Conservation (phyloP, 192 early-diverging fungal genomes). For the Spinellus fusiger region DNA sequence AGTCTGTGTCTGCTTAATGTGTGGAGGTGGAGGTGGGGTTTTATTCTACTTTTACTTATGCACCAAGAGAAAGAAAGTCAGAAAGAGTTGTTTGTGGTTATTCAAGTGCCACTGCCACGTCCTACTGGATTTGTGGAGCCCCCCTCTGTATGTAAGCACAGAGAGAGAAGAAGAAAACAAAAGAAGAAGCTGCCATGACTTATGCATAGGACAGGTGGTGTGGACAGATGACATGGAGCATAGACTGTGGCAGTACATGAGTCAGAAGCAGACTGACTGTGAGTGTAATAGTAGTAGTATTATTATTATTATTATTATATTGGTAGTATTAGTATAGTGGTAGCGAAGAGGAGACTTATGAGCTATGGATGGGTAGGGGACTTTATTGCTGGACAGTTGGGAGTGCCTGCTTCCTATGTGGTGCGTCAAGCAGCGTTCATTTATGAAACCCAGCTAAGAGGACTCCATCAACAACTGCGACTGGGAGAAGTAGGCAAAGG, state of each 20-base stretch:
- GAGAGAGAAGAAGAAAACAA: not conserved
- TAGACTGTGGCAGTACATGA: slow-evolving; percentile 46
- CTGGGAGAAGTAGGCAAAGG: slow-evolving; percentile 23
- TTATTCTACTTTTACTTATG: no score
- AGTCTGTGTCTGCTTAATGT: no score
- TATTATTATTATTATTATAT: not conserved
- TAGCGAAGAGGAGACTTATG: not conserved
- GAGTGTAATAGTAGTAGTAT: slow-evolving; percentile 20
- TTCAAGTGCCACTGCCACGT: slow-evolving; percentile 42
- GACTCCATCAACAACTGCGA: slow-evolving; percentile 33
- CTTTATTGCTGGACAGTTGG: slow-evolving; percentile 40
- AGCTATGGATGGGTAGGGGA: slow-evolving; percentile 34
- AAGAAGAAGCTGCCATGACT: not conserved
- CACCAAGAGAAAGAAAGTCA: no score
- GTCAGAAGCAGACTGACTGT: slow-evolving; percentile 54
- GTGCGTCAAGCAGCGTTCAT: slow-evolving; percentile 47
- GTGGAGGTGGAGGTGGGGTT: no score
- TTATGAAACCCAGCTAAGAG: slow-evolving; percentile 52
- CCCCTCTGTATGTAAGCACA: slow-evolving; percentile 18
- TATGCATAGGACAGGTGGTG: slow-evolving; percentile 30
- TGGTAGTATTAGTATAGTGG: no score
- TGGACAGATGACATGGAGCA: slow-evolving; percentile 60
- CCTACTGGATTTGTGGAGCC: slow-evolving; percentile 47
- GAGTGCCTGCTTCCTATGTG: slow-evolving; percentile 45
- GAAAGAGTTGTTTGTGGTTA: slow-evolving; percentile 48